Percentiles rank a stretch among this genome's conserved stretches.
These are phyloP conservation scores for Lantana camara DNA, from an alignment of 257 asterid genomes.

Conservation along the genomic window DNA sequence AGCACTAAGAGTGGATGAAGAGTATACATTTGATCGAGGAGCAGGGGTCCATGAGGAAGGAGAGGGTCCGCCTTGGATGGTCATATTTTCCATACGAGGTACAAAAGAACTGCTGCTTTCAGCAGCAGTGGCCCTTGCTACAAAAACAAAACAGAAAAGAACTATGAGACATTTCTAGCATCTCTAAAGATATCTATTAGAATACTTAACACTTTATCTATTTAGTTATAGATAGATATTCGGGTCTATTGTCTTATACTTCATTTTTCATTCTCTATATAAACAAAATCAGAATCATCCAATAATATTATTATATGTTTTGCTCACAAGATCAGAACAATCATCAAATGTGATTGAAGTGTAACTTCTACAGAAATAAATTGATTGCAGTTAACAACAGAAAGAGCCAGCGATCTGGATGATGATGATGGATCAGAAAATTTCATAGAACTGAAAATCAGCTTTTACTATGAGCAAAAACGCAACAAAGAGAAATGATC, in stretches of 20 bases:
- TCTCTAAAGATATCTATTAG: too few relatives aligned
- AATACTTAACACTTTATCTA: too few relatives aligned
- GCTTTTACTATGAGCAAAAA: slow-evolving; percentile 12
- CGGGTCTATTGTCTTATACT: too few relatives aligned
- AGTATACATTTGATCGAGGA: slow-evolving; percentile 42
- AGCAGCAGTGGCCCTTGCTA: slow-evolving; percentile 34
- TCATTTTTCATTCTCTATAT: too few relatives aligned
- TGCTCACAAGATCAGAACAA: neutral
- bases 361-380: neutral
- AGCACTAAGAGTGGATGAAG: slow-evolving; percentile 37
- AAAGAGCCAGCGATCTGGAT: neutral
- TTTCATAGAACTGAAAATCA: neutral
- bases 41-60: slow-evolving; percentile 44
- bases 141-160: slow-evolving; percentile 12
- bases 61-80: slow-evolving; percentile 39
- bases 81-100: slow-evolving; percentile 42
- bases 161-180: neutral
- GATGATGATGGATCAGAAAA: neutral
- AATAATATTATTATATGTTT: too few relatives aligned
- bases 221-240: too few relatives aligned
- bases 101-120: slow-evolving; percentile 38
- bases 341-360: neutral
- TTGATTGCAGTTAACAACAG: neutral
- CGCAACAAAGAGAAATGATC: neutral
- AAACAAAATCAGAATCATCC: too few relatives aligned